A percentile compares a stretch with the other conserved stretches of the same genome.
Evolutionary conservation across 2,329 filamentous ascomycete species (phyloP).

Genomic region (Davidsoniella neocaledoniae): DNA sequence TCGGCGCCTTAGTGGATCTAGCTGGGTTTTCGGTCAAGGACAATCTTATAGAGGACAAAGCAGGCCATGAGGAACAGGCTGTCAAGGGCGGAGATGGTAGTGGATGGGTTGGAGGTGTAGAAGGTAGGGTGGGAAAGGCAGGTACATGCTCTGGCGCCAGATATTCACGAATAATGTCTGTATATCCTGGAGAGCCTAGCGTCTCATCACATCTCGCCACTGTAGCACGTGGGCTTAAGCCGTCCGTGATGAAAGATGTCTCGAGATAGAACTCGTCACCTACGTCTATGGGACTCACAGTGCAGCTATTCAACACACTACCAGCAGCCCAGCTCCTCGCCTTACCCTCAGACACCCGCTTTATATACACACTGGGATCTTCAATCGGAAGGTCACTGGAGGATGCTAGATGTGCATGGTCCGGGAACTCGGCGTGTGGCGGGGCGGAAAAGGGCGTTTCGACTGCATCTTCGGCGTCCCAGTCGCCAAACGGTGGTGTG

Average conservation of each 20-base stretch:
- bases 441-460: not conserved
- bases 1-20: not conserved
- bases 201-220: too few species aligned
- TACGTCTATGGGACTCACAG: not conserved
- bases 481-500: conserved; percentile 2
- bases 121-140: not conserved
- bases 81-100: not conserved
- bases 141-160: not conserved
- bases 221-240: too few species aligned
- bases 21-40: not conserved
- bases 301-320: not conserved
- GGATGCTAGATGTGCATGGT: conserved; percentile 1
- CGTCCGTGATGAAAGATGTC: too few species aligned
- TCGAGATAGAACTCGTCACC: too few species aligned
- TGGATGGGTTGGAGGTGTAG: not conserved
- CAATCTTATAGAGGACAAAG: too few species aligned
- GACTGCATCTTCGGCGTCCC: not conserved
- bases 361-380: not conserved
- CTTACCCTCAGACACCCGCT: not conserved
- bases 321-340: not conserved
- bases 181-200: not conserved
- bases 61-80: not conserved
- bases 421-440: not conserved
- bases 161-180: conserved; percentile 1
- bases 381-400: not conserved